A percentile compares a stretch with the other conserved stretches of the same genome.
Evolutionary conservation across 768 basidiomycete species (phyloP).

Genomic region (Lactarius akahatsu): DNA sequence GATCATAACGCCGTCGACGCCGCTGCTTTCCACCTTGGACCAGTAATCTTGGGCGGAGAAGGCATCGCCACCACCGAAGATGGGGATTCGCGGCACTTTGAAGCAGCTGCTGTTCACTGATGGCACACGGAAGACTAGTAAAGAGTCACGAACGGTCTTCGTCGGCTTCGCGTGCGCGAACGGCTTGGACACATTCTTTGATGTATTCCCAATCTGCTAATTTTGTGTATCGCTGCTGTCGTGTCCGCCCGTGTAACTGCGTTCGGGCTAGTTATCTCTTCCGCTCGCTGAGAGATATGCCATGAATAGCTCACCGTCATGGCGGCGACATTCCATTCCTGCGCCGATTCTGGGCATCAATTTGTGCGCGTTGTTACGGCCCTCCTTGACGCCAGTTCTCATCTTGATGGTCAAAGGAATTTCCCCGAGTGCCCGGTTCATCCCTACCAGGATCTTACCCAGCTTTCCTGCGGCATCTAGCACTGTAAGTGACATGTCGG

Average conservation of each 20-base stretch:
- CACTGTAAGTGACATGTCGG: constrained; percentile 45
- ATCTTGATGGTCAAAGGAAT: constrained; percentile 90
- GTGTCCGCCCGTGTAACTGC: constrained; percentile 92
- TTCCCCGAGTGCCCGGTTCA: constrained; percentile 87
- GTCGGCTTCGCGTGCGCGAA: constrained; percentile 68
- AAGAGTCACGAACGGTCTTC: constrained; percentile 54
- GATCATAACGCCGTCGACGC: constrained; percentile 95
- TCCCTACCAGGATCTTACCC: constrained; percentile 84
- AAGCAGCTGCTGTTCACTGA: background rate
- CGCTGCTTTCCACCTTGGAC: constrained; percentile 68
- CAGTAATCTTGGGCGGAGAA: constrained; percentile 87
- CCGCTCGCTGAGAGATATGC: background rate
- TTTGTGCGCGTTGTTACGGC: constrained; percentile 82
- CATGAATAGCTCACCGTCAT: constrained; percentile 46
- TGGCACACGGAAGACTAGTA: background rate
- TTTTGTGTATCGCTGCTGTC: constrained; percentile 92
- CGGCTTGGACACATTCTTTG: constrained; percentile 77
- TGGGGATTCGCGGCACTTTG: constrained; percentile 79
- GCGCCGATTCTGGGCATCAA: constrained; percentile 74
- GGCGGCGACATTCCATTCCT: constrained; percentile 55
- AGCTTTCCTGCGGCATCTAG: constrained; percentile 80
- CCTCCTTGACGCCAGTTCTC: constrained; percentile 91
- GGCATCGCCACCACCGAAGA: constrained; percentile 95
- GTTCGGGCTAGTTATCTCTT: background rate
- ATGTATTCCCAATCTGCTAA: constrained; percentile 96